Evolutionary conservation across 176 grass and related monocot species (phyloP), one percentile per base, ranked within the genome.

Genomic region (Pharus latifolius): DNA sequence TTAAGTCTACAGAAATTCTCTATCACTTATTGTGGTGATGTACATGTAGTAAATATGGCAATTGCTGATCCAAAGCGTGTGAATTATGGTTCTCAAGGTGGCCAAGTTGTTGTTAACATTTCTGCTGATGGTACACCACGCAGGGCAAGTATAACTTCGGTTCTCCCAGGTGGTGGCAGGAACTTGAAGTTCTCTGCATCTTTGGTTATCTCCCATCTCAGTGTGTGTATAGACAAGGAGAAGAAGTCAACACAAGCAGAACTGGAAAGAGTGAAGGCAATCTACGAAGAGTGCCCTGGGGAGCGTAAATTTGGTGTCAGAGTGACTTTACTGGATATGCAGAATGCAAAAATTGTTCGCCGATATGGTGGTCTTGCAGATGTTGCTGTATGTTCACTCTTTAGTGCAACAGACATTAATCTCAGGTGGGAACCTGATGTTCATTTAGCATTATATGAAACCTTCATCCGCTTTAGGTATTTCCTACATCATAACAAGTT

Each of bases 51-150:
- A 80, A 88, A 91, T 69, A 91, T 91, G 70, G 56, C 84, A 78
- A 76, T 99, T 69, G 84, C 84, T 31, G 95, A 99, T 76, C 95
- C 95, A 49, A 99, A 99, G 69, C 89, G 90, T 32, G 95, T 99
- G 18, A 99, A 99, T 82, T 99, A 91, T 81, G 95, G 95, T 65
- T 91, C 95, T 78, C 95, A 94, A 81, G 90, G 95, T 50, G 84
- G 90, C 33, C 70, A 88, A 82, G 87, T 86, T 76, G 71, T 84
- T 86, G 84, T 94, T 68, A 90, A 76, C 35, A 48, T 91, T 44
- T 99, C 95, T 91, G 78, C 90, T 83, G 95, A 91, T 88, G 95
- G 95, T 12, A 91, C 87, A 48, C 81, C 82, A 78, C 87, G 95
- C 22, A 79, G 62, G 31, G 95, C 95, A 83, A 91, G 57, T 67